These are phyloP conservation scores for Morella rubra DNA, from an alignment of 306 rosid genomes.

Conservation along the genomic window DNA sequence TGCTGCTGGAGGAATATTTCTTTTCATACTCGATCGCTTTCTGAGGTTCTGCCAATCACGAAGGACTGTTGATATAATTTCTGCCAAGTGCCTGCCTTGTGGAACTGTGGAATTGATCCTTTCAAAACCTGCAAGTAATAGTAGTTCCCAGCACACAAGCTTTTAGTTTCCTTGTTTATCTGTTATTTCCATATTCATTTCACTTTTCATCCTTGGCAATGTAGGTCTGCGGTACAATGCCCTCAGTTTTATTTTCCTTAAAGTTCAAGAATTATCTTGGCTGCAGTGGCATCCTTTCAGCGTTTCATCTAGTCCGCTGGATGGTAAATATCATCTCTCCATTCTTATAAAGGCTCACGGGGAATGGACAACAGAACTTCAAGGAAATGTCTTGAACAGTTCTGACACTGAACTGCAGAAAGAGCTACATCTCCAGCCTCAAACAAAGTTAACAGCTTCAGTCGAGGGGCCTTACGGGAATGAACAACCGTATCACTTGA, in stretches of 20 bases:
- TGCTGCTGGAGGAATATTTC: conserved; percentile 75
- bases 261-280: conserved; percentile 80
- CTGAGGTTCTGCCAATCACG: conserved; percentile 86
- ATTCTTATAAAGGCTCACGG: conserved; percentile 91
- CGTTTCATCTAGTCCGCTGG: conserved; percentile 91
- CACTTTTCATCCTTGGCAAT: conserved; percentile 22
- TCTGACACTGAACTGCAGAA: conserved; percentile 34
- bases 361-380: conserved; percentile 65
- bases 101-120: conserved; percentile 82
- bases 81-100: conserved; percentile 76
- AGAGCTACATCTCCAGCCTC: conserved; percentile 31
- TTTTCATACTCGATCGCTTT: conserved; percentile 85
- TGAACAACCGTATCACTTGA: conserved; percentile 79
- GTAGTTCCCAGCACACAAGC: not conserved
- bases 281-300: conserved; percentile 99
- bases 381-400: conserved; percentile 37
- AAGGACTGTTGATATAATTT: conserved; percentile 60
- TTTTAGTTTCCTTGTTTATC: conserved; percentile 4
- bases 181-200: conserved; percentile 18
- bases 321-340: conserved; percentile 74
- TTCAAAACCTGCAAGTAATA: conserved; percentile 79
- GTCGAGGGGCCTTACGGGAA: conserved; percentile 98
- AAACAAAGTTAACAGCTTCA: conserved; percentile 53
- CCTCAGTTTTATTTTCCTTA: conserved; percentile 84
- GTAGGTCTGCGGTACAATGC: conserved; percentile 85